These are phyloP conservation scores for Recurvomyces mirabilis DNA, from an alignment of 495 filamentous ascomycete genomes.

Conservation along the genomic window DNA sequence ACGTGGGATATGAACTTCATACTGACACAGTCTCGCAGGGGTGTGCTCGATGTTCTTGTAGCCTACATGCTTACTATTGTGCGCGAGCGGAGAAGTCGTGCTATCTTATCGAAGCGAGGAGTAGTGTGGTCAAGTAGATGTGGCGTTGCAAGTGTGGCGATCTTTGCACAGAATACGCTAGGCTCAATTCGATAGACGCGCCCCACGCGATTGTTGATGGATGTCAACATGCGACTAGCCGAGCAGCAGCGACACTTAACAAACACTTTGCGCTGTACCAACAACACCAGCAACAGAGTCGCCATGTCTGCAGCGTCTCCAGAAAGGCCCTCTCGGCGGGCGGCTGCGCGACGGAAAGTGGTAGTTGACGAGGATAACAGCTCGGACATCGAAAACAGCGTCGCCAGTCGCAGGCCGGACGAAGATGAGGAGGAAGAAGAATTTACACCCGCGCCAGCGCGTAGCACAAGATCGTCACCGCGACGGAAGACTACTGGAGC, in stretches of 20 bases:
- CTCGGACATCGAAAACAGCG: constrained; percentile 36
- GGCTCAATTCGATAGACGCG: too few relatives aligned
- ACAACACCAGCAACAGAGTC: too few relatives aligned
- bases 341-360: constrained; percentile 54
- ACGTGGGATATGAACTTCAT: background rate
- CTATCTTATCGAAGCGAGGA: too few relatives aligned
- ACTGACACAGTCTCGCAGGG: background rate
- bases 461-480: constrained; percentile 38
- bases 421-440: constrained; percentile 64
- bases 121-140: too few relatives aligned
- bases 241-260: too few relatives aligned
- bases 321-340: constrained; percentile 63
- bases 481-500: constrained; percentile 49
- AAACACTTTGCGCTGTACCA: too few relatives aligned
- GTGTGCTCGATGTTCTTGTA: background rate
- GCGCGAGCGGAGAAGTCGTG: background rate
- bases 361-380: constrained; percentile 62
- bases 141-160: too few relatives aligned
- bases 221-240: too few relatives aligned
- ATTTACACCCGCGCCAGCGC: constrained; percentile 60
- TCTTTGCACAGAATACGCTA: too few relatives aligned
- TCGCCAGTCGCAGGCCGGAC: constrained; percentile 36
- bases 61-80: background rate
- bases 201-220: too few relatives aligned
- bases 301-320: constrained; percentile 56